A percentile compares a stretch with the other conserved stretches of the same genome.
Conservation (phyloP, 345 rosid species). For the Dimocarpus longan region DNA sequence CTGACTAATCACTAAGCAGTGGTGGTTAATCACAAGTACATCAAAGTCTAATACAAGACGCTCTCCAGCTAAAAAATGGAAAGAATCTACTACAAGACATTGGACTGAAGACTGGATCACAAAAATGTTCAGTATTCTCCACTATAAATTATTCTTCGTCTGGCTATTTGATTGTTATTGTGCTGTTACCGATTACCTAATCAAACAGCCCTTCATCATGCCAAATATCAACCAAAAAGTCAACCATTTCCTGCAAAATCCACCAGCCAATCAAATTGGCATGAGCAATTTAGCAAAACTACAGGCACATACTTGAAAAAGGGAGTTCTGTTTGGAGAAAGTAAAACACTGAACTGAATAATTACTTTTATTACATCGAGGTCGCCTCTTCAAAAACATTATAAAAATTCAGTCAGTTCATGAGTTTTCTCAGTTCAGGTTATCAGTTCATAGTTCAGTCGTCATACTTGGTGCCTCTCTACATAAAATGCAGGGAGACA, state of each 20-base stretch:
- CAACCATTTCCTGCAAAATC: slow-evolving; percentile 85
- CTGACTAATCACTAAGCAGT: not conserved
- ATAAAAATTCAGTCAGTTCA: not conserved
- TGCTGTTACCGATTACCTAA: slow-evolving; percentile 33
- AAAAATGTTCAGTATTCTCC: not conserved
- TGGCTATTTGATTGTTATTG: not conserved
- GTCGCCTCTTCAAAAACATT: not conserved
- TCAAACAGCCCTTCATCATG: slow-evolving; percentile 82
- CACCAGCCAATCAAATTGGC: slow-evolving; percentile 8
- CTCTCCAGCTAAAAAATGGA: not conserved
- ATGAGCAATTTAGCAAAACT: not conserved
- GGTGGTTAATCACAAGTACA: slow-evolving; percentile 5
- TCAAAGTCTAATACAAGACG: not conserved
- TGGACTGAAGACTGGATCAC: slow-evolving; percentile 3
- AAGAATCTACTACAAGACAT: slow-evolving; percentile 7
- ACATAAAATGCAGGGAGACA: not conserved
- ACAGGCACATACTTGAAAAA: not conserved
- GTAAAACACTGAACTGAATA: not conserved
- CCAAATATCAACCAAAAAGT: slow-evolving; percentile 92
- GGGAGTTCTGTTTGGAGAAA: not conserved
- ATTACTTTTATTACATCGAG: not conserved
- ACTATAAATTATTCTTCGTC: slow-evolving; percentile 11
- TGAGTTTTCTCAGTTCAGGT: not conserved
- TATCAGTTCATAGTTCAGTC: not conserved
- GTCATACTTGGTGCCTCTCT: not conserved